Evolutionary conservation across 495 filamentous ascomycete species (phyloP).

Genomic region (Neurospora sp.): DNA sequence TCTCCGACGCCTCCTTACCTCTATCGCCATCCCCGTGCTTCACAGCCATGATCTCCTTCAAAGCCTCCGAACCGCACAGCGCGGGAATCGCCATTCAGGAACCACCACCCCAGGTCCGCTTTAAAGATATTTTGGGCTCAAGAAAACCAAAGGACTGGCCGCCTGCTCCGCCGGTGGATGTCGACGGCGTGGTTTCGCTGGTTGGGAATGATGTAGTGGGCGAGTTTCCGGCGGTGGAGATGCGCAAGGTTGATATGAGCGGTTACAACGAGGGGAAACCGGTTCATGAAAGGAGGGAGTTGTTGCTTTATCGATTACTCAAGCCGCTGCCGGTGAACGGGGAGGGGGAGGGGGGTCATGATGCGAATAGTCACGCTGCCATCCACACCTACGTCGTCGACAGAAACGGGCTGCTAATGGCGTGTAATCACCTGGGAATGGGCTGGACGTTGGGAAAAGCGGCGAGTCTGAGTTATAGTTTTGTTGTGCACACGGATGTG

Average conservation of each 20-base stretch:
- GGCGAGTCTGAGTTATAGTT: slow-evolving; percentile 50
- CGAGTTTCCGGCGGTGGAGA: slow-evolving; percentile 48
- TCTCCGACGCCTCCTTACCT: slow-evolving; percentile 24
- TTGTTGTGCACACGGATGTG: slow-evolving; percentile 49
- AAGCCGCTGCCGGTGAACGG: slow-evolving; percentile 24
- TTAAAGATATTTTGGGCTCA: slow-evolving; percentile 22
- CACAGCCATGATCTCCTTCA: slow-evolving; percentile 53
- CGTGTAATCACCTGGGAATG: slow-evolving; percentile 49
- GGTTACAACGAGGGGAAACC: slow-evolving; percentile 40
- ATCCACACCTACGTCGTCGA: slow-evolving; percentile 60
- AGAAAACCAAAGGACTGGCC: slow-evolving; percentile 27
- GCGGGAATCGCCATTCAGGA: slow-evolving; percentile 26
- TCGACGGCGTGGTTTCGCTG: slow-evolving; percentile 15
- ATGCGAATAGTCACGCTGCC: slow-evolving; percentile 38
- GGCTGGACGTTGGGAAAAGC: slow-evolving; percentile 40
- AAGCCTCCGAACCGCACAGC: slow-evolving; percentile 26
- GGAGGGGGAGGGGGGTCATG: neutral
- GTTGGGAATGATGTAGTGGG: slow-evolving; percentile 23
- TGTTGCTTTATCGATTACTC: slow-evolving; percentile 47
- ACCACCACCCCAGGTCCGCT: slow-evolving; percentile 24
- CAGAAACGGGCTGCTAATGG: slow-evolving; percentile 56
- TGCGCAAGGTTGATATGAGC: slow-evolving; percentile 54
- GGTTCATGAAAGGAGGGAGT: slow-evolving; percentile 47
- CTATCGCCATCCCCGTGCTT: slow-evolving; percentile 43
- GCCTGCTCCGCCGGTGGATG: slow-evolving; percentile 32